Conservation (phyloP, 352 stramenopile species). For the Phytophthora brassicae region DNA sequence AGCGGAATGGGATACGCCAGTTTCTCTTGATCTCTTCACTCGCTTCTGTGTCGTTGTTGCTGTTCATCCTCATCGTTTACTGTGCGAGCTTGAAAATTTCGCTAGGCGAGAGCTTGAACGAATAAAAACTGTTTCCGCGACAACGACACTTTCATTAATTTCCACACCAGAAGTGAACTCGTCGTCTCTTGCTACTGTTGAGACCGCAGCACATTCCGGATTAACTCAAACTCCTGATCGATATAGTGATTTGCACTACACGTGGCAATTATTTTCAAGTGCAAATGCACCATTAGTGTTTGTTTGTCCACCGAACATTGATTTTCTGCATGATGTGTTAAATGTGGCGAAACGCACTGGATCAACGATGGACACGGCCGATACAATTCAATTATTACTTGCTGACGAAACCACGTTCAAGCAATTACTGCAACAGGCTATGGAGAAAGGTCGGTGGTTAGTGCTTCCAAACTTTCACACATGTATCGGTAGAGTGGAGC, state of each 20-base stretch:
- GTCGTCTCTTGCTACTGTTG: slow-evolving; percentile 16
- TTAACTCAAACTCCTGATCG: slow-evolving; percentile 10
- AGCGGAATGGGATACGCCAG: slow-evolving; percentile 9
- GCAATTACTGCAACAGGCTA: slow-evolving; percentile 31
- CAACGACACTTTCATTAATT: background rate
- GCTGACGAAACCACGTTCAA: slow-evolving; percentile 35
- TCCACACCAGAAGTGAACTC: background rate
- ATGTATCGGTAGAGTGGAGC: slow-evolving; percentile 13
- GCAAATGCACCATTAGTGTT: slow-evolving; percentile 37
- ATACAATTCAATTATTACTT: slow-evolving; percentile 23
- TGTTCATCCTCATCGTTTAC: slow-evolving; percentile 26
- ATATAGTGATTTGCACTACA: slow-evolving; percentile 21
- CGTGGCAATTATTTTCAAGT: slow-evolving; percentile 48
- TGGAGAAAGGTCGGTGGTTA: slow-evolving; percentile 58
- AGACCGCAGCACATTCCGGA: slow-evolving; percentile 15
- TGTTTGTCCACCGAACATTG: slow-evolving; percentile 22
- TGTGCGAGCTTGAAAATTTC: slow-evolving; percentile 39
- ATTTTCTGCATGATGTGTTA: slow-evolving; percentile 42
- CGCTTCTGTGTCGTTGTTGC: slow-evolving; percentile 31
- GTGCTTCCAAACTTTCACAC: slow-evolving; percentile 47
- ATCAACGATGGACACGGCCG: slow-evolving; percentile 33
- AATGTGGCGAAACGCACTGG: slow-evolving; percentile 33
- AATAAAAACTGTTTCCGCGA: slow-evolving; percentile 6
- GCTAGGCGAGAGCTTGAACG: slow-evolving; percentile 14
- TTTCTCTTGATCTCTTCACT: slow-evolving; percentile 19